These are phyloP conservation scores for Xanthoceras sorbifolium DNA, from an alignment of 345 rosid genomes.

Conservation along the genomic window DNA sequence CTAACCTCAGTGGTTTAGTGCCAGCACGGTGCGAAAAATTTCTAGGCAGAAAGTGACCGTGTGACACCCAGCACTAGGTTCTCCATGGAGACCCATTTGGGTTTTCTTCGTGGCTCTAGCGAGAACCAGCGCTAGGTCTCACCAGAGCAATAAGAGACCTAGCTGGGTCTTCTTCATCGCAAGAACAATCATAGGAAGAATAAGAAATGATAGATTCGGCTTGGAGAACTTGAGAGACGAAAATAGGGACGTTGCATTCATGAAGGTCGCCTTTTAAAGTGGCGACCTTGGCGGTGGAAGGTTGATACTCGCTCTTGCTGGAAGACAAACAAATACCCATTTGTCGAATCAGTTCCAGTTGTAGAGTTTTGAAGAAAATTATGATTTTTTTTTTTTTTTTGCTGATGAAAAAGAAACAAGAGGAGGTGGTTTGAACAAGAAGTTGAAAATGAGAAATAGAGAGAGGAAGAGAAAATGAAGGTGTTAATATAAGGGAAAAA, in stretches of 20 bases:
- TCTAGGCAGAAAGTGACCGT: too few relatives aligned
- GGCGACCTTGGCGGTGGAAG: conserved; percentile 57
- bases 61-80: too few relatives aligned
- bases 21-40: too few relatives aligned
- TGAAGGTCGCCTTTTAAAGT: conserved; percentile 65
- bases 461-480: background rate
- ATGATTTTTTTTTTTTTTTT: background rate
- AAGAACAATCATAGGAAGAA: too few relatives aligned
- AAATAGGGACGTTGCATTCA: conserved; percentile 53
- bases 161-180: too few relatives aligned
- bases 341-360: background rate
- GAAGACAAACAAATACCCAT: conserved; percentile 72
- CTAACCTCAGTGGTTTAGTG: too few relatives aligned
- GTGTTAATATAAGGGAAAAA: background rate
- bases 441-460: background rate
- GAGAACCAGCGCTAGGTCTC: too few relatives aligned
- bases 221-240: conserved; percentile 55
- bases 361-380: too few relatives aligned
- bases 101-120: too few relatives aligned
- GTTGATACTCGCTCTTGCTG: conserved; percentile 17
- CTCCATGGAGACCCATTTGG: too few relatives aligned
- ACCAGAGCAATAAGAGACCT: too few relatives aligned
- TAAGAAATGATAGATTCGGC: conserved; percentile 39
- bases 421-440: background rate
- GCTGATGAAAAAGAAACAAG: too few relatives aligned